Evolutionary conservation across 2,329 filamentous ascomycete species (phyloP), one percentile per base, ranked within the genome.

Genomic region (Sporothrix globosa): DNA sequence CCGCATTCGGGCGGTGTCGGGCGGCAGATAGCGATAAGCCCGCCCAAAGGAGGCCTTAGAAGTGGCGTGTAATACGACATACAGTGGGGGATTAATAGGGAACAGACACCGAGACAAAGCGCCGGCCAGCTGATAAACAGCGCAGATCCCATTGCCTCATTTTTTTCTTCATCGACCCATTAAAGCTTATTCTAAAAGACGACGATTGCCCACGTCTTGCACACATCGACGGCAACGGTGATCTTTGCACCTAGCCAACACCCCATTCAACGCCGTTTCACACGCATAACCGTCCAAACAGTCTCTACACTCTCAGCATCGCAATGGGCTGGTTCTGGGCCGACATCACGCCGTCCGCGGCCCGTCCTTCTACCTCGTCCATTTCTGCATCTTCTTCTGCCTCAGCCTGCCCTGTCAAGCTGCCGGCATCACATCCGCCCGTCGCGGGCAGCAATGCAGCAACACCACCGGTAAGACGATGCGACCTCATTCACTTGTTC

Each of bases 291-390:
- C 7, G 34, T 21, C 14, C 34, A 14, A 34, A 34, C 30, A 39
- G 30, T 19, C 30, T 34, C 34, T 2, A 24, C 44, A 46, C 17
- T 53, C n/a, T 21, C 41, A 24, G 24, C 34, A 61, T 17, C 68
- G 71, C 72, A 70, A 89, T 89, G 87, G 87, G 87, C 74, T 88
- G 87, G 87, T 89, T 89, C 76, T 89, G 87, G 87, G 85, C 86
- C 72, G 87, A 89, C 73, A 73, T 80, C 60, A 76, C 83, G 69
- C 75, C 79, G 24, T 72, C 79, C n/a, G 50, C 73, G 66, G 76
- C 60, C 58, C 72, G 50, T 19, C 17, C 41, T 50, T 27, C 61
- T 13, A 30, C 54, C 5, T 27, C 69, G 3, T 7, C 70, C 13
- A 58, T 58, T 10, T 14, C 67, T 30, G 46, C 48, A 6, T n/a